Evolutionary conservation across 2,329 filamentous ascomycete genomes (phyloP), one percentile per base, ranked within the genome.

Genomic region (Herpomyces periplanetae): DNA sequence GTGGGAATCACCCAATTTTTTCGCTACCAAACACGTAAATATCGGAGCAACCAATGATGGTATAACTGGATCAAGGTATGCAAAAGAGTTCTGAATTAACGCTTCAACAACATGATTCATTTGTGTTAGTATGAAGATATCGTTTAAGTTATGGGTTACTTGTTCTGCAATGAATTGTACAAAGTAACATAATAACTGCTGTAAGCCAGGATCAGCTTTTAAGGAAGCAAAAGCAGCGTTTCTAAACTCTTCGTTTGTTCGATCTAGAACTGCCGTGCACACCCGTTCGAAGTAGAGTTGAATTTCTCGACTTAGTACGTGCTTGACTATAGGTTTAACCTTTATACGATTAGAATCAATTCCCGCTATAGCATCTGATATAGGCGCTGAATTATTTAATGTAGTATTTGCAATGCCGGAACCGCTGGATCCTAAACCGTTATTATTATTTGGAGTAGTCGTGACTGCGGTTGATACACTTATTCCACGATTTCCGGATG

Each of bases 211-310:
- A 32, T 96, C 80, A 22, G 69, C 64, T 19, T 62, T 51, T 10
- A 96, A 54, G 11, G 68, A 84, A 20, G 66, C 62, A 13, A 88
- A 50, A 0, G 69, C 80, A 1, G 80, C 71, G 19, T 63, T 56
- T 20, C 75, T 62, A 33, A 85, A 59, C 26, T 84, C 64, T 26
- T 85, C 71, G 7, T 66, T 68, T 19, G 58, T 60, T 28, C 84
- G 68, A 36, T 91, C 69, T 23, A 88, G 50, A 17, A 96, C 52
- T 5, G 80, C 75, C 19, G 53, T 53, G 36, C 71, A 73, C 23
- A 91, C 69, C 38, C 85, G 87, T 34, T 88, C 71, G 34, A 91
- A 96, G 44, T 88, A 88, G 13, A 91, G 54, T 26, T 85, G 71
- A 10, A 91, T 55, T 40, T 96, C 80, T 40, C 87, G 85, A 27